Percentiles rank a stretch among this genome's conserved stretches.
phyloP scores from a whole-genome alignment of 305 asterid genomes.

The Fraxinus albicans region DNA sequence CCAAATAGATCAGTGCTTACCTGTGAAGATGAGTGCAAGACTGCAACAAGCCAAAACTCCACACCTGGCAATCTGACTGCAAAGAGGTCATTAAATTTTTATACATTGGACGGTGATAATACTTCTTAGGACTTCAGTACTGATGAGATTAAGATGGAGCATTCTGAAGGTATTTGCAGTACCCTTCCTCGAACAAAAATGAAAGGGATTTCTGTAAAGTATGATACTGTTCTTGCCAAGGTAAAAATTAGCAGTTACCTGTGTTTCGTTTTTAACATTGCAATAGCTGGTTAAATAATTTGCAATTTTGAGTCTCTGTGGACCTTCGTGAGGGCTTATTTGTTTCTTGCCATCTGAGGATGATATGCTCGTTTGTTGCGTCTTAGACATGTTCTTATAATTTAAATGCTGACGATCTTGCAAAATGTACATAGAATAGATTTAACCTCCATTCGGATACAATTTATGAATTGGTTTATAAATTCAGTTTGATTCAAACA shows the following conservation, averaged over 20 bases:
- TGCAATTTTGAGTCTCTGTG: background rate
- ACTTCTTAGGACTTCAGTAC: slow-evolving; percentile 11
- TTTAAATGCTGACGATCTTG: background rate
- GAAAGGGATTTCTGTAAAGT: slow-evolving; percentile 3
- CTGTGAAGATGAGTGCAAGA: slow-evolving; percentile 58
- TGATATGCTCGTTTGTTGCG: background rate
- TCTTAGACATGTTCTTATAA: background rate
- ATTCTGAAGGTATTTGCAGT: background rate
- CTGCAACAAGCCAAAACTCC: slow-evolving; percentile 36
- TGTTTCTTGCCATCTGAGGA: background rate
- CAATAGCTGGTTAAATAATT: background rate
- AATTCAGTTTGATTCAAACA: no score
- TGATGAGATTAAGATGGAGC: slow-evolving; percentile 19
- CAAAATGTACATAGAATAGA: background rate
- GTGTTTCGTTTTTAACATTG: background rate
- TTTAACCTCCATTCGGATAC: no score
- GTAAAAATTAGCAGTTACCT: background rate
- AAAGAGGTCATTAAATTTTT: slow-evolving; percentile 68
- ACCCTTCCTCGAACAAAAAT: slow-evolving; percentile 11
- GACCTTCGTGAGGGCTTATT: background rate
- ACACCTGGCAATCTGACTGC: slow-evolving; percentile 47
- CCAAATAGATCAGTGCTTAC: slow-evolving; percentile 57
- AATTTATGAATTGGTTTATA: no score
- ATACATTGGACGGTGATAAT: slow-evolving; percentile 33
- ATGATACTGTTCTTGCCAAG: slow-evolving; percentile 6